Percentiles rank a stretch among this genome's conserved stretches.
phyloP scores from a whole-genome alignment of 1,139 yeast species.

The Suhomyces bolitotheri region DNA sequence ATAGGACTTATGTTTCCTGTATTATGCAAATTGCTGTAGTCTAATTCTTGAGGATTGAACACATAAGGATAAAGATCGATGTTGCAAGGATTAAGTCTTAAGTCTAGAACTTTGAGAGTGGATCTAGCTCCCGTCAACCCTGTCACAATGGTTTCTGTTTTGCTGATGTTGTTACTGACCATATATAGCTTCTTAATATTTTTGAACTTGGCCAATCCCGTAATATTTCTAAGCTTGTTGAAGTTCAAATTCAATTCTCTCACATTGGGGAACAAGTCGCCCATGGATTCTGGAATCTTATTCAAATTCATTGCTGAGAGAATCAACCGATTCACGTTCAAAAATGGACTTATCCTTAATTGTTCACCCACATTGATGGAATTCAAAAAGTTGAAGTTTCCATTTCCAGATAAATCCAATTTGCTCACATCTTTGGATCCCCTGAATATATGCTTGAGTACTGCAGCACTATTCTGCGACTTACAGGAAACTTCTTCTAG shows the following conservation, averaged over 20 bases:
- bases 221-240: slow-evolving; percentile 38
- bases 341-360: slow-evolving; percentile 24
- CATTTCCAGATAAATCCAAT: slow-evolving; percentile 46
- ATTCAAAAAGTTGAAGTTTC: slow-evolving; percentile 14
- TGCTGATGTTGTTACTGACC: slow-evolving; percentile 46
- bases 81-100: slow-evolving; percentile 53
- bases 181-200: slow-evolving; percentile 43
- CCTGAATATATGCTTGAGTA: slow-evolving; percentile 23
- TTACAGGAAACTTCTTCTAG: slow-evolving; percentile 47
- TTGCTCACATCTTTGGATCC: slow-evolving; percentile 24
- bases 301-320: slow-evolving; percentile 47
- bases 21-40: slow-evolving; percentile 19
- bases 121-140: slow-evolving; percentile 34
- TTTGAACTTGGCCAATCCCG: slow-evolving; percentile 30
- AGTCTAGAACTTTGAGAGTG: slow-evolving; percentile 43
- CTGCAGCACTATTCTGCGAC: slow-evolving; percentile 28
- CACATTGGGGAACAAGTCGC: slow-evolving; percentile 46
- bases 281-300: slow-evolving; percentile 37
- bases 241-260: slow-evolving; percentile 52
- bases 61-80: slow-evolving; percentile 53
- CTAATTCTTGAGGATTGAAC: slow-evolving; percentile 48
- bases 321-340: slow-evolving; percentile 41
- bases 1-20: slow-evolving; percentile 27
- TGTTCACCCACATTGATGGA: slow-evolving; percentile 1
- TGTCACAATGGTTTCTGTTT: slow-evolving; percentile 34